Base-by-base conservation (phyloP, 306 rosid genomes). In the Quercus engelmannii region DNA sequence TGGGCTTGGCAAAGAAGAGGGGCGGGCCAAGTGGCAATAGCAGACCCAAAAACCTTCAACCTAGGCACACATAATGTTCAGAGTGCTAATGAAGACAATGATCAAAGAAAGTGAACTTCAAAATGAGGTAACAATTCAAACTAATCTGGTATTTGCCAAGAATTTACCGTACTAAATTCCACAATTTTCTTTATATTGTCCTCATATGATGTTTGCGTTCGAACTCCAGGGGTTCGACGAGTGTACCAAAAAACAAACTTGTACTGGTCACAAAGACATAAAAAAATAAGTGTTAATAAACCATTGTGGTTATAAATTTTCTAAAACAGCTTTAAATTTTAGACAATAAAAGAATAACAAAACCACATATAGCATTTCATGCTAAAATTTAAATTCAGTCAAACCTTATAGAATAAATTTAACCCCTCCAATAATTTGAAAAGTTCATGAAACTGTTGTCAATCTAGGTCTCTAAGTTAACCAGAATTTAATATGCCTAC, bases 181-280 rank as follows among this genome's bases (percentile, higher is more conserved):
- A 92, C 91, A 43, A 92, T 91, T 85, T 89, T 94, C 90, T 92
- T 94, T 74, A 94, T 92, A 80, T 91, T 92, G 87, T 94, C 97
- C 86, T 94, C 97, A 8, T 94, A 94, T 10, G 98, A 86, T 49
- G 93, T 77, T 75, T 91, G 93, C 43, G 79, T 92, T 28, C 93
- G 87, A 80, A 92, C 85, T 76, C 98, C 99, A 10, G 94, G 99
- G 43, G 95, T 86, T 43, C 98, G 92, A 12, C 99, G 99, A 21
- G 99, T 95, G 90, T 92, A 95, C 99, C 99, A 92, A 70, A 92
- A 87, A 31, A 89, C 91, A 83, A 95, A 90, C 64, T 92, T 95
- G 83, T 83, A 77, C 99, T 94, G 86, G 55, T 55, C 75, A 76
- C 5, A 55, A 17, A 81, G 83, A 80, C 55, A 77, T 18, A 52